Evolutionary conservation across 2,329 filamentous ascomycete genomes (phyloP), one percentile per base, ranked within the genome.

Genomic region (Cercospora brassicicola): DNA sequence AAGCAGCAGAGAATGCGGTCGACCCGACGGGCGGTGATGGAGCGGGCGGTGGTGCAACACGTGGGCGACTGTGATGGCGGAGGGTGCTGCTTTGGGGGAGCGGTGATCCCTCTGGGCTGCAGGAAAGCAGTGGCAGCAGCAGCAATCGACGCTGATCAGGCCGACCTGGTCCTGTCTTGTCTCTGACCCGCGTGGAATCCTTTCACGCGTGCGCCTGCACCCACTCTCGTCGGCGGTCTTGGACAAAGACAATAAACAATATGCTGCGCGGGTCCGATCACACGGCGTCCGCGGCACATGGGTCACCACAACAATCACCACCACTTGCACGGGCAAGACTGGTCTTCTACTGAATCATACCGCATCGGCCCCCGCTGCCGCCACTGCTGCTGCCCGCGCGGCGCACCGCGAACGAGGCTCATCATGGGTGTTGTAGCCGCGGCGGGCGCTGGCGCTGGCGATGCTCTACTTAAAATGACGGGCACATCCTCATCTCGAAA

Each of bases 401-500:
- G 18, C 18, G 18, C 18, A 20, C 18, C 9, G 42, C 42, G 42
- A 48, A 10, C n/a, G n/a, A 48, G 42, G 18, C 42, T 23, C 48
- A 51, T 51, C 45, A 26, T 23, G 48, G 48, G 48, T 28, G 26
- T 55, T 4, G 42, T 48, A 28, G 48, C 23, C 48, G 23, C 48
- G 48, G 23, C 20, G 45, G 45, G 45, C 6, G 45, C 45, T 51
- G 45, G 45, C 45, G 18, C 20, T 48, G 42, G 42, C 10, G 18
- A 23, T 36, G 55, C 55, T 59, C 28, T 59, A 15, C 18, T 20
- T 20, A 20, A 20, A 20, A 59, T 59, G 15, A 36, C 55, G 55
- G 55, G 28, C 55, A 18, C 55, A 36, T 59, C 18, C 55, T 36
- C 55, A 59, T 59, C 55, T 59, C 55, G 55, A 59, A 59, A 59